A percentile compares a stretch with the other conserved stretches of the same genome.
These are phyloP conservation scores for Rhynchospora pubera DNA, from an alignment of 176 grass and related monocot species.

Conservation along the genomic window DNA sequence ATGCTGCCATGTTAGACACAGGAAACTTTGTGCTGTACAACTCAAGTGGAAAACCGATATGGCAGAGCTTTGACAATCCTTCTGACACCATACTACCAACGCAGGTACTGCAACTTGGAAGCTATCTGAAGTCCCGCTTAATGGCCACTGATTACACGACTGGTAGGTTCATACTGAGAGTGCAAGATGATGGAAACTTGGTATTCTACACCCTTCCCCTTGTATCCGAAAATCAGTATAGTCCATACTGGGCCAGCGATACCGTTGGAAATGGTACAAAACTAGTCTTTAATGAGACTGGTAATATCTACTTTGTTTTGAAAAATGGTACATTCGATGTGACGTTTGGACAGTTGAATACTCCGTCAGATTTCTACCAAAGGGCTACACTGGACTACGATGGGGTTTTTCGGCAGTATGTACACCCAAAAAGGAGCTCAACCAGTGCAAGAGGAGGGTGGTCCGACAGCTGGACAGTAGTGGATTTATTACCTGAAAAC, in stretches of 20 bases:
- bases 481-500: background rate
- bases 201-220: constrained; percentile 8
- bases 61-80: constrained; percentile 33
- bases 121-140: constrained; percentile 16
- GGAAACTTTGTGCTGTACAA: constrained; percentile 38
- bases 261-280: constrained; percentile 11
- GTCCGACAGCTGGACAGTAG: constrained; percentile 14
- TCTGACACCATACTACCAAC: constrained; percentile 41
- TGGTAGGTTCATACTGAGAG: constrained; percentile 31
- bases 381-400: constrained; percentile 47
- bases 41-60: constrained; percentile 1
- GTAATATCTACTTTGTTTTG: constrained; percentile 22
- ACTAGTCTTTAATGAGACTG: constrained; percentile 33
- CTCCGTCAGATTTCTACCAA: constrained; percentile 25
- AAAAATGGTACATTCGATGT: background rate
- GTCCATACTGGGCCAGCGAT: constrained; percentile 23
- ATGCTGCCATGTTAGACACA: constrained; percentile 37
- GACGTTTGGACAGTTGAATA: background rate
- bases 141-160: constrained; percentile 28
- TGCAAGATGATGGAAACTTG: constrained; percentile 7
- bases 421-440: constrained; percentile 28
- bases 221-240: constrained; percentile 8
- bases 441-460: background rate
- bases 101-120: constrained; percentile 11
- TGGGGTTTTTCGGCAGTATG: constrained; percentile 45